phyloP scores from a whole-genome alignment of 2,329 filamentous ascomycete genomes.

The Fusarium sulawesiense region DNA sequence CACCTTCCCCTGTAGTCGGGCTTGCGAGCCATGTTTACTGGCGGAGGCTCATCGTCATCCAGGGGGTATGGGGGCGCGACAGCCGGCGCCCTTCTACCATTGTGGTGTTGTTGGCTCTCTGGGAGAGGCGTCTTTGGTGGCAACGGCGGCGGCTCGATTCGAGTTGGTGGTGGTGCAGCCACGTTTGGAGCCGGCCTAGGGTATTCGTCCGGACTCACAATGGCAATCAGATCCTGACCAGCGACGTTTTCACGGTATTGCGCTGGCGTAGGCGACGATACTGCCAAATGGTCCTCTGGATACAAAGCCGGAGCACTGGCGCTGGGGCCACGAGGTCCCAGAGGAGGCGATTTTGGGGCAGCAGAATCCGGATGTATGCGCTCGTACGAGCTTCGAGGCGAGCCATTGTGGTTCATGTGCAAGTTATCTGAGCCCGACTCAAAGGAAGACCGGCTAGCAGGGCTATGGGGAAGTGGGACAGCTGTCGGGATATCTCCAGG shows the following conservation, averaged over 20 bases:
- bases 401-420: constrained; percentile 54
- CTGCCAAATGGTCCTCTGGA: constrained; percentile 64
- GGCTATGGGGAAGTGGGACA: constrained; percentile 51
- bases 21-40: constrained; percentile 87
- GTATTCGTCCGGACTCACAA: constrained; percentile 69
- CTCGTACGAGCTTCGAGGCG: constrained; percentile 65
- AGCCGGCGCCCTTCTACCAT: constrained; percentile 50
- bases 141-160: constrained; percentile 74
- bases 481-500: constrained; percentile 65
- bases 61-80: constrained; percentile 79
- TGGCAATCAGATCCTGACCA: constrained; percentile 76
- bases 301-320: constrained; percentile 47
- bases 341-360: constrained; percentile 46
- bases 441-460: constrained; percentile 64
- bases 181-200: constrained; percentile 56
- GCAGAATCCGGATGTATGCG: constrained; percentile 50
- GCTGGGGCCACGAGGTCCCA: constrained; percentile 45
- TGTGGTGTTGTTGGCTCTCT: constrained; percentile 54
- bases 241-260: constrained; percentile 66
- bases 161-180: constrained; percentile 44
- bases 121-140: constrained; percentile 82
- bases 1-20: constrained; percentile 73
- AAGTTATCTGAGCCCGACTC: constrained; percentile 66
- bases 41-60: constrained; percentile 82
- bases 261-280: constrained; percentile 67